Evolutionary conservation across 2,329 filamentous ascomycete genomes (phyloP).

Genomic region (Stachybotrys chlorohalonatus): DNA sequence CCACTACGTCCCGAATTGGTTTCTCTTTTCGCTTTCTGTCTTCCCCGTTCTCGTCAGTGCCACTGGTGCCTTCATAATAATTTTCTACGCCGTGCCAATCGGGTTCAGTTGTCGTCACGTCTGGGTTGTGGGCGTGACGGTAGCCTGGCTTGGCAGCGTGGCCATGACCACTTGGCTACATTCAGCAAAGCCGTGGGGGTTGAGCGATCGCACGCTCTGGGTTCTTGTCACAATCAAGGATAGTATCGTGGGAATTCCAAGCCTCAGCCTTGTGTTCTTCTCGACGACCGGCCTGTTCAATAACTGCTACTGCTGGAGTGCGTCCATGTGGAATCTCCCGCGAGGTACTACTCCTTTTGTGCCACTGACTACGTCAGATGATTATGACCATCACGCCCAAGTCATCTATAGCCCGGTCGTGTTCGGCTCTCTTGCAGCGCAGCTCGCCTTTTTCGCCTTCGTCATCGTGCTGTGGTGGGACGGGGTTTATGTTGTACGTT

Average conservation of each 20-base stretch:
- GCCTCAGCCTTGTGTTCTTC: background rate
- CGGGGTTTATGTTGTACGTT: background rate
- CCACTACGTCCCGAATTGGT: background rate
- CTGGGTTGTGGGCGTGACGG: background rate
- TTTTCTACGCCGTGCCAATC: background rate
- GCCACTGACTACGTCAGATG: background rate
- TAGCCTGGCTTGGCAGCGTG: background rate
- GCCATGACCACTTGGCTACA: background rate
- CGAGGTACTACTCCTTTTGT: background rate
- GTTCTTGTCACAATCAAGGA: background rate
- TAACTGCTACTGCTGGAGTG: slow-evolving; percentile 1
- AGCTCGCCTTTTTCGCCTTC: background rate
- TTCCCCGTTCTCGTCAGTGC: background rate
- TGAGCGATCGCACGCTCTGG: background rate
- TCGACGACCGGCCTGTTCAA: slow-evolving; percentile 1
- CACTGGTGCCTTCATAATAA: background rate
- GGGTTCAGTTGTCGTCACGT: slow-evolving; percentile 1
- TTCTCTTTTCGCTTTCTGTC: background rate
- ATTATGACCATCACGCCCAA: background rate
- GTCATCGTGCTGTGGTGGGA: background rate
- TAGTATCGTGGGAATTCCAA: background rate
- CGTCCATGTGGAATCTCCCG: background rate
- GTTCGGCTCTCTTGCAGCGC: background rate
- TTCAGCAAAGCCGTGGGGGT: background rate
- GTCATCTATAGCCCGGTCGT: background rate